Evolutionary conservation across 148 eudicot genomes (phyloP), one percentile per base, ranked within the genome.

Genomic region (Spergularia marina): DNA sequence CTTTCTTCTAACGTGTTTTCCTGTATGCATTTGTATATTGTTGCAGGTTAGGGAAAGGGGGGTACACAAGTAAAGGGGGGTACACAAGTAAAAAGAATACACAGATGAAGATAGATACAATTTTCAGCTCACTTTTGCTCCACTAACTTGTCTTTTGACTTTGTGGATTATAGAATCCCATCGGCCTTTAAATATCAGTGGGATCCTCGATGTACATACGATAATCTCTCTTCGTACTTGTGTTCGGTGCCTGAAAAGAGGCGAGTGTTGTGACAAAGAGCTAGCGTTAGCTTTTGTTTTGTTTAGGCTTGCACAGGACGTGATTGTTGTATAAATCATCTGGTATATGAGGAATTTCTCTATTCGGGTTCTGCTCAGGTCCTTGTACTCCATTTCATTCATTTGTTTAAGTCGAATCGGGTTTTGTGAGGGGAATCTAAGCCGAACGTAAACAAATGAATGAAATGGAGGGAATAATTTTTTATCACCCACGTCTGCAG

Each of bases 81-180:
- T 5, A 71, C 49, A 67, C 54, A 47, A 4, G 71, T 68, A 47
- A 44, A 44, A 2, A 67, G 10, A 8, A 66, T 47, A 41, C 30
- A 66, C 70, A 12, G 53, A 44, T 18, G 51, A 39, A 69, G 13
- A 49, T 39, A 56, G 63, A 39, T 36, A 56, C 47, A 71, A 56
- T 12, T 71, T 55, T 55, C 63, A 57, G 25, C 52, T 71, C 64
- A 71, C 74, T 71, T 71, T 56, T 71, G 63, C 20, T 71, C 25
- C 63, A 54, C 74, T 54, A 39, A 71, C 51, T 55, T 71, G 15
- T 36, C 52, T 20, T 14, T 47, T n/a, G 41, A 36, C 25, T 13
- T 21, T 68, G 57, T 51, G 56, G 56, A 15, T 20, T 49, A 30
- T 30, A 14, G 57, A 40, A 21, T 15, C 21, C 56, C 23, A 51